Evolutionary conservation across 1,284 basidiomycete genomes (phyloP), one percentile per base, ranked within the genome.

Genomic region (Rhodotorula sp.): DNA sequence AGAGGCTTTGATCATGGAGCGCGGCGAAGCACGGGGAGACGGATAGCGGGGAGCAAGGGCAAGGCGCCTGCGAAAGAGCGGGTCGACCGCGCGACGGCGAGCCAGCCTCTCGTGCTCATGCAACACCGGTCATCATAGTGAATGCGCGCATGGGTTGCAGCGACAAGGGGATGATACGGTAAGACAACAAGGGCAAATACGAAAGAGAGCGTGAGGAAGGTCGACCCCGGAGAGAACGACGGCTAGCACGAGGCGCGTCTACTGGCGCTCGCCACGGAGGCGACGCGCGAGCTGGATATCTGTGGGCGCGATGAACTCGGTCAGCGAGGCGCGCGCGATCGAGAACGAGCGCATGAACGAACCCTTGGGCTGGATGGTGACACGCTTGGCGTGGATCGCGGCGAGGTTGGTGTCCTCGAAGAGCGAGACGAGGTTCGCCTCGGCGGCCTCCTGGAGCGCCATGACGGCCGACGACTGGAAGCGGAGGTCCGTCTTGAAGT

Each of bases 381-480:
- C 83, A 74, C 83, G 81, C 81, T 81, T 81, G 66, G 79, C 80
- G 72, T 81, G 80, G 61, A 81, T 79, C 21, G 80, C 74, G 63
- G 76, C 75, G 51, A 79, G 64, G 66, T 80, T 79, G 64, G 77
- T 79, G 85, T 92, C 83, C 82, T 85, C 84, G 82, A 96, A 95
- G 78, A 93, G 85, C 36, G 90, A 91, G 82, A 94, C 91, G 77
- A 94, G 90, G 87, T 95, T 94, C 44, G 92, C 92, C 84, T 95
- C 92, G 62, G 91, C 86, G 46, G 92, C 91, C 84, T 94, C 92
- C 83, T 94, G 91, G 66, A 94, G 86, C 65, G 91, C 92, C 86
- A 91, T 89, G 76, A 94, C 90, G 71, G 92, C 92, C 32, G 90
- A 92, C 41, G 91, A 92, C 85, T 94, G 91, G 90, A 94, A 94